phyloP scores from a whole-genome alignment of 345 rosid species.

The Ceriops decandra region DNA sequence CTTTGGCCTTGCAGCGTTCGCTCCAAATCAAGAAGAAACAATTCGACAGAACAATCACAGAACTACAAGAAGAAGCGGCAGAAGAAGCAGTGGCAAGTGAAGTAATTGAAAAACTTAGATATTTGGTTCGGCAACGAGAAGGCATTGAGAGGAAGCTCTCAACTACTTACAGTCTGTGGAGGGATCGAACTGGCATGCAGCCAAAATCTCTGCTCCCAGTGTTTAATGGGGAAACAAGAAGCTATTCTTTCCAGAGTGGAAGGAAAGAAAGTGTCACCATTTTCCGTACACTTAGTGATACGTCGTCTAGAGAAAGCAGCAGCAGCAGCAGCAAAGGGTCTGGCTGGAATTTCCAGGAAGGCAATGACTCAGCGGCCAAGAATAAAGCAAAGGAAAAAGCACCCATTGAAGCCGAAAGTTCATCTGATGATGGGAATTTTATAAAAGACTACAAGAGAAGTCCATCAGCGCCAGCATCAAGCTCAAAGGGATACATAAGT shows the following conservation, averaged over 20 bases:
- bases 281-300: slow-evolving; percentile 38
- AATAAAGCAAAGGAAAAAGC: slow-evolving; percentile 25
- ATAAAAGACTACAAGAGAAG: slow-evolving; percentile 12
- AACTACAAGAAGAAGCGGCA: slow-evolving; percentile 48
- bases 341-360: slow-evolving; percentile 24
- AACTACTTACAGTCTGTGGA: slow-evolving; percentile 74
- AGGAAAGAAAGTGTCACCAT: slow-evolving; percentile 42
- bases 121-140: slow-evolving; percentile 50
- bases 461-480: slow-evolving; percentile 33
- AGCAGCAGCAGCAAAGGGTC: slow-evolving; percentile 12
- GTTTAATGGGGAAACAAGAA: slow-evolving; percentile 42
- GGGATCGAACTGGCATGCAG: slow-evolving; percentile 32
- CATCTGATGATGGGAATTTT: slow-evolving; percentile 26
- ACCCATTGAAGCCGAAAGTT: slow-evolving; percentile 30
- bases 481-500: slow-evolving; percentile 16
- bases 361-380: slow-evolving; percentile 12
- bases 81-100: slow-evolving; percentile 41
- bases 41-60: slow-evolving; percentile 46
- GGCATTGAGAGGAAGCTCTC: slow-evolving; percentile 62
- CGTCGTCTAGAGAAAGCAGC: slow-evolving; percentile 44
- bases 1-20: slow-evolving; percentile 41
- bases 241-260: slow-evolving; percentile 47
- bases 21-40: slow-evolving; percentile 71
- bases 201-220: slow-evolving; percentile 49
- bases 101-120: slow-evolving; percentile 36